These are phyloP conservation scores for Gigaspora rosea DNA, from an alignment of 192 early-diverging fungal genomes.

Conservation along the genomic window DNA sequence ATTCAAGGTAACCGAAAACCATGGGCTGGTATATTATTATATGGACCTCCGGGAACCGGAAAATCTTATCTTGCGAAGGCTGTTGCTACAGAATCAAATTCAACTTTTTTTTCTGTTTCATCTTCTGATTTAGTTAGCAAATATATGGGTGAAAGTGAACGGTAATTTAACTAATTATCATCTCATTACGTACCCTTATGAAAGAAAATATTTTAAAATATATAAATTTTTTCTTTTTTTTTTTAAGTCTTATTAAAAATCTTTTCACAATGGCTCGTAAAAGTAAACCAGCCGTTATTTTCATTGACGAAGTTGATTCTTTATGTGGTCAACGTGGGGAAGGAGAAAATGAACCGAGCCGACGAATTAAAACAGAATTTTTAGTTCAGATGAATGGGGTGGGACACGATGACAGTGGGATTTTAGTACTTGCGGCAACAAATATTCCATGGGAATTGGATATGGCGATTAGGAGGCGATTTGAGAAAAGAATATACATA, in stretches of 20 bases:
- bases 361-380: conserved; percentile 97
- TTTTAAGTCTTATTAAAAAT: conserved; percentile 81
- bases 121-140: conserved; percentile 98
- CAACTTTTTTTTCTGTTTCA: conserved; percentile 95
- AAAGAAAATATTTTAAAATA: too few relatives aligned
- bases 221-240: neutral
- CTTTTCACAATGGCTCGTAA: conserved; percentile 93
- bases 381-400: conserved; percentile 99
- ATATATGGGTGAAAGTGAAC: conserved; percentile 99
- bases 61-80: conserved; percentile 98
- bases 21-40: conserved; percentile 95
- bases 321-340: conserved; percentile 94
- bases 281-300: conserved; percentile 93
- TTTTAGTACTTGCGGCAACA: conserved; percentile 93
- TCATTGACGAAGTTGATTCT: conserved; percentile 99
- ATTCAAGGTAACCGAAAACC: conserved; percentile 81
- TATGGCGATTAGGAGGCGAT: conserved; percentile 90
- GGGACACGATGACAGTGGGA: conserved; percentile 92
- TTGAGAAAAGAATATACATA: conserved; percentile 98
- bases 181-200: neutral
- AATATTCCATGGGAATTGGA: conserved; percentile 98
- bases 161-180: conserved; percentile 44
- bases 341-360: conserved; percentile 92
- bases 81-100: conserved; percentile 95
- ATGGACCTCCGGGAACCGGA: conserved; percentile 97